Base-by-base conservation (phyloP, 768 basidiomycete genomes). In the Kockovaella imperatae region DNA sequence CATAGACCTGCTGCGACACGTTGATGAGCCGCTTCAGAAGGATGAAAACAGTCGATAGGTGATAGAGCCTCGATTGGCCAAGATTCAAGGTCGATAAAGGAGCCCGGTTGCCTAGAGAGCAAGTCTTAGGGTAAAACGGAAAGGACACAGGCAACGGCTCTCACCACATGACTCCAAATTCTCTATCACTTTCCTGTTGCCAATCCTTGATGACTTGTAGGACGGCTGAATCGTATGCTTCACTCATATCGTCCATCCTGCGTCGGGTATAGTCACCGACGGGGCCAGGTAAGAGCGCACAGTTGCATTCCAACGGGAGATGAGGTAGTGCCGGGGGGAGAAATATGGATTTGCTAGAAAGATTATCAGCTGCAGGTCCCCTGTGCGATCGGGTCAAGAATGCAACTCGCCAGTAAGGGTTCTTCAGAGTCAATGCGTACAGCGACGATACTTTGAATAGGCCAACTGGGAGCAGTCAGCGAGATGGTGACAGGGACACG, bases 1-100 rank as follows among this genome's bases (percentile, higher is more conserved):
- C 67, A 69, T 20, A 69, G 45, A n/a, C 67, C 67, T n/a, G 55
- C 58, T 10, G 60, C 64, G 10, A 69, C 56, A 4, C 67, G 41
- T 38, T 55, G 49, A 49, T 69, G 67, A 2, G 56, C 60, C 14
- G 40, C 35, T 23, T 51, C 57, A 21, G 60, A 62, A 18, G 67
- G 67, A 39, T 69, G 67, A 45, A 66, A 69, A 38, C 67, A 69
- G 35, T 69, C 67, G 11, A 64, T 52, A 3, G 51, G 48, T 11
- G 54, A 57, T 18, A 69, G 49, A 4, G 62, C 60, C 29, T 57
- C 56, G 18, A 59, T 59, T 15, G 67, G 67, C 42, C 57, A 69
- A 21, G 51, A 34, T 10, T 36, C 58, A 5, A 69, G 52, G 42
- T 64, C 60, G 31, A 69, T 43, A 18, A 53, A 52, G 5, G 43